These are phyloP conservation scores for Oenanthe javanica DNA, from an alignment of 140 eudicot species.

Conservation along the genomic window DNA sequence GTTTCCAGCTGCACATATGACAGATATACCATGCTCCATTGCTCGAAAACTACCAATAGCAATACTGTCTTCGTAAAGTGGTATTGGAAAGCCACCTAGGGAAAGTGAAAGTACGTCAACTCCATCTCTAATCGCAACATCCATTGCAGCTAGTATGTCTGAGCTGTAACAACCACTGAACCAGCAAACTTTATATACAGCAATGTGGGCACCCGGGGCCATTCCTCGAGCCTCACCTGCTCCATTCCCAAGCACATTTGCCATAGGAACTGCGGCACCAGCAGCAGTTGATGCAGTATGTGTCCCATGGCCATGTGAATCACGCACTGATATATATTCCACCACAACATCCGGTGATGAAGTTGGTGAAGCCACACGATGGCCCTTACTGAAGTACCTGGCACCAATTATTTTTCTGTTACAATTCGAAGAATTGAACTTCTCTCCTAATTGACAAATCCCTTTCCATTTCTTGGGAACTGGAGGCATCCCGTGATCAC, in stretches of 20 bases:
- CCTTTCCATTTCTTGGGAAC: constrained; percentile 61
- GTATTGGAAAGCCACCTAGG: constrained; percentile 83
- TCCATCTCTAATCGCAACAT: constrained; percentile 74
- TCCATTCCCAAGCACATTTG: constrained; percentile 69
- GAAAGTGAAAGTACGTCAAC: constrained; percentile 76
- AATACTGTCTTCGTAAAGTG: constrained; percentile 79
- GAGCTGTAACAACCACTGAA: constrained; percentile 90
- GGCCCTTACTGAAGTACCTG: constrained; percentile 72
- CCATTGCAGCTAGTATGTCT: constrained; percentile 93
- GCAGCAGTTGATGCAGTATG: constrained; percentile 93
- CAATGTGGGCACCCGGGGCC: constrained; percentile 90
- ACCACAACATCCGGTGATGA: constrained; percentile 27
- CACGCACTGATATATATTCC: constrained; percentile 79
- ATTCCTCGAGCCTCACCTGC: constrained; percentile 86
- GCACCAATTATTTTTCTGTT: constrained; percentile 73
- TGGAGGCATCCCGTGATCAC: constrained; percentile 58
- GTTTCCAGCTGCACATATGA: constrained; percentile 86
- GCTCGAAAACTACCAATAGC: constrained; percentile 94
- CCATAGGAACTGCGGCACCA: constrained; percentile 59
- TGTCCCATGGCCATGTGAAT: constrained; percentile 90
- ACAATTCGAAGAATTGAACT: constrained; percentile 40
- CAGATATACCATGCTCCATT: constrained; percentile 82
- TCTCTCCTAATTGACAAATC: constrained; percentile 57
- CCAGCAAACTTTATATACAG: constrained; percentile 93
- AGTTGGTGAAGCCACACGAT: constrained; percentile 53